Percentiles rank a stretch among this genome's conserved stretches.
phyloP scores from a whole-genome alignment of 1,139 yeast species.

The Wickerhamiella pararugosa region DNA sequence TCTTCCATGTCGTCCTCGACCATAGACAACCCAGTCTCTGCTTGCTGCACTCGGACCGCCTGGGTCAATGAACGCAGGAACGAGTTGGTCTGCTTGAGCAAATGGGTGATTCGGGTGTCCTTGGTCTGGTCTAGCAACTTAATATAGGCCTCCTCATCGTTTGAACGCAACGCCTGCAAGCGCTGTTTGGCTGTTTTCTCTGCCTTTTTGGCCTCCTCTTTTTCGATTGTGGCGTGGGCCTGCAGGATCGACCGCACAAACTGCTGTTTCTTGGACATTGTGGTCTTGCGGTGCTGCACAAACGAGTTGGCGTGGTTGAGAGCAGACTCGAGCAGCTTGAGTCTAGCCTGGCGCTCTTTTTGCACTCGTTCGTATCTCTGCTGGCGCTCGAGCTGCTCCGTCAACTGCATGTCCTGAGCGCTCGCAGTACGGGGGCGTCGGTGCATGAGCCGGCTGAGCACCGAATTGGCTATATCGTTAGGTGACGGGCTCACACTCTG shows the following conservation, averaged over 20 bases:
- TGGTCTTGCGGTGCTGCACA: not conserved
- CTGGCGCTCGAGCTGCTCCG: conserved; percentile 46
- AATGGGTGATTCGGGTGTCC: conserved; percentile 93
- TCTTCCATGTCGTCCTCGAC: conserved; percentile 24
- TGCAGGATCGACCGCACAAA: conserved; percentile 19
- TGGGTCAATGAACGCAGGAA: conserved; percentile 84
- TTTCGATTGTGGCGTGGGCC: conserved; percentile 35
- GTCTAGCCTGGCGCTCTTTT: conserved; percentile 24
- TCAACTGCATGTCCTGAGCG: conserved; percentile 45
- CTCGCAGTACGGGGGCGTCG: conserved; percentile 46
- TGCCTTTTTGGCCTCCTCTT: conserved; percentile 73
- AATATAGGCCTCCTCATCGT: conserved; percentile 95
- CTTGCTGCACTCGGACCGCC: conserved; percentile 78
- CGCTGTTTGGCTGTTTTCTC: conserved; percentile 94
- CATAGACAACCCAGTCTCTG: conserved; percentile 14
- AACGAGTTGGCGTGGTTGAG: conserved; percentile 24
- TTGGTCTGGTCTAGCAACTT: conserved; percentile 91
- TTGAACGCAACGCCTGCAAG: conserved; percentile 89
- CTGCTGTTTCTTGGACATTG: conserved; percentile 7
- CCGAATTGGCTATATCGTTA: conserved; percentile 18
- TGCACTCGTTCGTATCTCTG: conserved; percentile 39
- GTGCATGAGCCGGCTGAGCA: conserved; percentile 25
- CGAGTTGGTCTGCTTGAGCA: conserved; percentile 76
- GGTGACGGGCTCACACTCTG: conserved; percentile 33
- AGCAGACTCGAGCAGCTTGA: conserved; percentile 27